Percentiles rank a stretch among this genome's conserved stretches.
phyloP scores from a whole-genome alignment of 2,329 filamentous ascomycete genomes.

The Rhexocercosporidium sp. region DNA sequence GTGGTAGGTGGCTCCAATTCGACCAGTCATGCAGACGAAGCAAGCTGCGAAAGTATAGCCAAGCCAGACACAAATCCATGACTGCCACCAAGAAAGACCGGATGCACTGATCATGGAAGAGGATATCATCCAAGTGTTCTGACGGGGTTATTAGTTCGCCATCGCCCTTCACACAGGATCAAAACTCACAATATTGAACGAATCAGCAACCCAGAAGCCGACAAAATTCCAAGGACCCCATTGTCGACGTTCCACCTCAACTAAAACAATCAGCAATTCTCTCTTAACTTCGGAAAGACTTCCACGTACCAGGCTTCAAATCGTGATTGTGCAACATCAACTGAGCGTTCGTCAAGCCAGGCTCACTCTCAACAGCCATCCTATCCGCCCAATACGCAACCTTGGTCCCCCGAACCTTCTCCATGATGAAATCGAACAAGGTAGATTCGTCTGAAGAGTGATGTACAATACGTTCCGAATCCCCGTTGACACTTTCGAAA shows the following conservation, averaged over 20 bases:
- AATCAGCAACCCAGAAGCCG: conserved; percentile 84
- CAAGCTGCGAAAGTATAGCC: conserved; percentile 78
- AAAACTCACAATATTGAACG: conserved; percentile 72
- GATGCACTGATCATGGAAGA: conserved; percentile 73
- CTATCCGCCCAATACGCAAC: conserved; percentile 51
- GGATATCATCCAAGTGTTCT: conserved; percentile 93
- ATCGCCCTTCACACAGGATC: not conserved
- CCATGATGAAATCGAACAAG: conserved; percentile 49
- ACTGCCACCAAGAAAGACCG: conserved; percentile 90
- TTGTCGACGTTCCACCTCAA: conserved; percentile 79
- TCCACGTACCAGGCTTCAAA: conserved; percentile 63
- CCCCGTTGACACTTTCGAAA: conserved; percentile 1
- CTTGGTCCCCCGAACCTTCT: conserved; percentile 38
- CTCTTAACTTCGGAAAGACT: conserved; percentile 32
- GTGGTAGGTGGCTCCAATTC: conserved; percentile 86
- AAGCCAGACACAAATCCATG: conserved; percentile 86
- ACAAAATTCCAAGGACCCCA: conserved; percentile 91
- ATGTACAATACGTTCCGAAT: not conserved
- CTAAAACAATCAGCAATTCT: conserved; percentile 43
- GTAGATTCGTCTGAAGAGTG: conserved; percentile 41
- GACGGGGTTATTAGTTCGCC: conserved; percentile 20
- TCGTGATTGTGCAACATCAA: conserved; percentile 88
- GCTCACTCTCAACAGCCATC: conserved; percentile 75
- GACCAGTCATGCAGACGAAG: conserved; percentile 79
- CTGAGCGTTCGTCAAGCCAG: conserved; percentile 77